phyloP scores from a whole-genome alignment of 2,329 filamentous ascomycete species.

The Fusarium anguioides region DNA sequence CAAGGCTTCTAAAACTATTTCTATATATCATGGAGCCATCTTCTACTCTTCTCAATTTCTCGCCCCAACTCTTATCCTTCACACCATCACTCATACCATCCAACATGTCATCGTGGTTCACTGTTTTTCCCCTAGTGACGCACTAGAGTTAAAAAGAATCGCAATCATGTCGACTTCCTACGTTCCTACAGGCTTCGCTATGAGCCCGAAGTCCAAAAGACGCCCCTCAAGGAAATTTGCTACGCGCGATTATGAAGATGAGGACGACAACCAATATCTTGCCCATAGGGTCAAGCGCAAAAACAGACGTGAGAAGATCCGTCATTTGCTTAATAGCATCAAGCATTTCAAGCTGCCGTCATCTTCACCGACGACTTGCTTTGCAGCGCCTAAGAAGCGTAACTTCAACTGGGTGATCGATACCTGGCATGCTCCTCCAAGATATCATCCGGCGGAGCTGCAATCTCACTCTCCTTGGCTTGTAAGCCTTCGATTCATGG shows the following conservation, averaged over 20 bases:
- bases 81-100: not conserved
- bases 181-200: not conserved
- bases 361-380: not conserved
- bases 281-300: not conserved
- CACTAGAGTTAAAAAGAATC: not conserved
- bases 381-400: not conserved
- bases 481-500: not conserved
- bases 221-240: not conserved
- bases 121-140: not conserved
- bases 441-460: not conserved
- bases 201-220: not conserved
- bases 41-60: no score
- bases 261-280: not conserved
- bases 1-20: no score
- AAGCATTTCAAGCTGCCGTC: not conserved
- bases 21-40: no score
- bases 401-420: not conserved
- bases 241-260: not conserved
- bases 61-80: no score
- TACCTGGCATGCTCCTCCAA: not conserved
- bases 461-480: not conserved
- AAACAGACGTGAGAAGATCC: not conserved
- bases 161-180: not conserved
- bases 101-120: not conserved
- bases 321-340: not conserved